A percentile compares a stretch with the other conserved stretches of the same genome.
Conservation (phyloP, 1,139 yeast genomes). For the Saccharomyces hybrid region DNA sequence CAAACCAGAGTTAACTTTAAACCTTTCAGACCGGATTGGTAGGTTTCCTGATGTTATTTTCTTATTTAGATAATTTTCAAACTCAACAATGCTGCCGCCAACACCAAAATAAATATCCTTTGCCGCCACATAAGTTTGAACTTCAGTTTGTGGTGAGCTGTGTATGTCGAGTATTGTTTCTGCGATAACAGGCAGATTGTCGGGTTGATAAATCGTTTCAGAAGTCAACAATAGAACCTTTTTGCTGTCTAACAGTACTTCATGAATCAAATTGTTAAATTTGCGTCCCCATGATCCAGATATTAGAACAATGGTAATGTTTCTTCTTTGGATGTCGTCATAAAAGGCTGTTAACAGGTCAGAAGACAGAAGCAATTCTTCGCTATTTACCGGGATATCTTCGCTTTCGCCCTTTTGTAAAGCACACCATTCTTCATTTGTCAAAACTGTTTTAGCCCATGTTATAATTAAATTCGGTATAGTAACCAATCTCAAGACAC, state of each 20-base stretch:
- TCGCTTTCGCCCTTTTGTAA: slow-evolving; percentile 35
- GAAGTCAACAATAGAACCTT: slow-evolving; percentile 57
- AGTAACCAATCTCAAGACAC: slow-evolving; percentile 74
- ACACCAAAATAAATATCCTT: slow-evolving; percentile 94
- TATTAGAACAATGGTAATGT: slow-evolving; percentile 46
- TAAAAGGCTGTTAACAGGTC: slow-evolving; percentile 41
- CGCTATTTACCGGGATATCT: slow-evolving; percentile 39
- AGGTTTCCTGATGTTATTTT: slow-evolving; percentile 19
- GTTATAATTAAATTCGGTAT: slow-evolving; percentile 73
- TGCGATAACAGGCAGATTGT: slow-evolving; percentile 60
- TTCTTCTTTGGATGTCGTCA: slow-evolving; percentile 35
- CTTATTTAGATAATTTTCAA: slow-evolving; percentile 41
- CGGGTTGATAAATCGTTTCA: slow-evolving; percentile 84
- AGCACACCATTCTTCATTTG: slow-evolving; percentile 31
- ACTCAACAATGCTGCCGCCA: slow-evolving; percentile 83
- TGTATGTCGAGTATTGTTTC: slow-evolving; percentile 46
- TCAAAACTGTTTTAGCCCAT: slow-evolving; percentile 51
- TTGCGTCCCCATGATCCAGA: slow-evolving; percentile 79
- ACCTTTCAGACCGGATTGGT: slow-evolving; percentile 19
- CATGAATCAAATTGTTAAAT: slow-evolving; percentile 41
- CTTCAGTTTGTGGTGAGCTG: slow-evolving; percentile 8
- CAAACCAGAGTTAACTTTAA: slow-evolving; percentile 33
- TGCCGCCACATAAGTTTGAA: slow-evolving; percentile 60
- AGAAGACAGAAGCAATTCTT: slow-evolving; percentile 57
- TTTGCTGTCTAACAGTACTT: slow-evolving; percentile 10